Evolutionary conservation across 208 protist genomes (phyloP).

Genomic region (Phytomonas sp.): DNA sequence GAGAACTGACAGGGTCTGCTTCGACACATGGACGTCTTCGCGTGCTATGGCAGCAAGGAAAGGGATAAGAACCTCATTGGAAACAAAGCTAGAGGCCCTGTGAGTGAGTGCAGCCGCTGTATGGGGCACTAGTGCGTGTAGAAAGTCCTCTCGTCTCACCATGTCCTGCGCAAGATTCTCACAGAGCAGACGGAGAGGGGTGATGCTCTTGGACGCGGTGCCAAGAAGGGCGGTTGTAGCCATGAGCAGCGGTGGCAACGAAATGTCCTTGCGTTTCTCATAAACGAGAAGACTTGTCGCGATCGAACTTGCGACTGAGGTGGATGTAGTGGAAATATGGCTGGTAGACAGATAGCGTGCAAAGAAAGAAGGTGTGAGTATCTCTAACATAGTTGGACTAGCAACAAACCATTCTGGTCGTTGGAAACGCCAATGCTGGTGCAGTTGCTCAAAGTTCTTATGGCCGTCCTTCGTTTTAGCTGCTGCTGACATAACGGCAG

Average conservation of each 20-base stretch:
- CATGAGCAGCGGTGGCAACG: conserved; percentile 49
- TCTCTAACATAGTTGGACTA: conserved; percentile 50
- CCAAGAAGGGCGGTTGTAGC: conserved; percentile 56
- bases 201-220: conserved; percentile 36
- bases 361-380: conserved; percentile 53
- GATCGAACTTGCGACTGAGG: conserved; percentile 34
- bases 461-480: neutral
- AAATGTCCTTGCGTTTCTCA: conserved; percentile 27
- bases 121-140: conserved; percentile 51
- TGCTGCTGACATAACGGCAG: neutral
- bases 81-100: conserved; percentile 21
- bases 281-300: conserved; percentile 52
- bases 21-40: conserved; percentile 55
- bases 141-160: conserved; percentile 44
- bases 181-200: conserved; percentile 50
- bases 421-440: conserved; percentile 1
- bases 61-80: conserved; percentile 70
- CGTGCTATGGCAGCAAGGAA: conserved; percentile 72
- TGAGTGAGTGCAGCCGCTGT: conserved; percentile 38
- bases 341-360: conserved; percentile 24
- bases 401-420: conserved; percentile 25
- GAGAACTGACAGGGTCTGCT: conserved; percentile 41
- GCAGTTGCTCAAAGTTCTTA: neutral
- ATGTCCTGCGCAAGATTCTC: conserved; percentile 53
- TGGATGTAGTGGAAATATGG: conserved; percentile 20